Evolutionary conservation across 805 yeast species (phyloP).

Genomic region (Lipomyces orientalis): DNA sequence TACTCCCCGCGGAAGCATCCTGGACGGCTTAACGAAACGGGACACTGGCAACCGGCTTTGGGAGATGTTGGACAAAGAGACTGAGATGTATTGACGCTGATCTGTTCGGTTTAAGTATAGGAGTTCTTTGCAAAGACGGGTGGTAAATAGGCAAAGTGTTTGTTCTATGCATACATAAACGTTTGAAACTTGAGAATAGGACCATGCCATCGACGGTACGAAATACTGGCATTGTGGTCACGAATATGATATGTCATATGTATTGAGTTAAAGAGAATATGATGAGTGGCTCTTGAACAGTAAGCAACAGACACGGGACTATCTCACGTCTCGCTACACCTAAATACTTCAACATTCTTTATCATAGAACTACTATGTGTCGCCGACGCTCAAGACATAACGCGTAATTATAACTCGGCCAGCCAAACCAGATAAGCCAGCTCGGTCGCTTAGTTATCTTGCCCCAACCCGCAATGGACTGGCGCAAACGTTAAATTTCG

Average conservation of each 20-base stretch:
- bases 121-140: too few species aligned
- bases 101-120: neutral
- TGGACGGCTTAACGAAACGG: slow-evolving; percentile 25
- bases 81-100: slow-evolving; percentile 23
- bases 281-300: too few species aligned
- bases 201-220: neutral
- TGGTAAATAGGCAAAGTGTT: too few species aligned
- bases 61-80: slow-evolving; percentile 29
- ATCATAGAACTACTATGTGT: neutral
- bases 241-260: neutral
- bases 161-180: too few species aligned
- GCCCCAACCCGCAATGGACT: neutral
- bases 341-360: neutral
- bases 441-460: too few species aligned
- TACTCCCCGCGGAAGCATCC: slow-evolving; percentile 21
- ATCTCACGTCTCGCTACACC: neutral
- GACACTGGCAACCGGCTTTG: slow-evolving; percentile 31
- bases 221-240: neutral
- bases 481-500: too few species aligned
- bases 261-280: too few species aligned
- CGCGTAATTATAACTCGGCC: too few species aligned
- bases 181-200: too few species aligned
- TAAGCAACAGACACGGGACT: too few species aligned
- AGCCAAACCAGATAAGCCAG: too few species aligned
- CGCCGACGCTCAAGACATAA: neutral